Conservation (phyloP, 345 rosid genomes). For the Eucalyptus marginata region DNA sequence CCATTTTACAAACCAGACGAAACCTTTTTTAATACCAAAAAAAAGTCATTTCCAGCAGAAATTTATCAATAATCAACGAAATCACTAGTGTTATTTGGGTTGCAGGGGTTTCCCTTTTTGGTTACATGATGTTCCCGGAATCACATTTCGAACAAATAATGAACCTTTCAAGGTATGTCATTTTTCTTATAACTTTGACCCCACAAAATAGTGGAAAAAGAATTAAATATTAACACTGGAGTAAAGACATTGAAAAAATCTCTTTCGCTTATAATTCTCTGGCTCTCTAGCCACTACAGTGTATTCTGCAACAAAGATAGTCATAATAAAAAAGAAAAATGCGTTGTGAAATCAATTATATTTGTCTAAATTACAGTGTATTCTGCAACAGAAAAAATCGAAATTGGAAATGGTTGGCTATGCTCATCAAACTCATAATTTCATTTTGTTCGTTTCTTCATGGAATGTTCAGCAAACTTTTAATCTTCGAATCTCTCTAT, state of each 20-base stretch:
- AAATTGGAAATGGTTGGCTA: not conserved
- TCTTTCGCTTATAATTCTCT: not conserved
- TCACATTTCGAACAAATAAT: constrained; percentile 63
- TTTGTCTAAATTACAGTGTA: not conserved
- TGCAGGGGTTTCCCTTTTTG: constrained; percentile 82
- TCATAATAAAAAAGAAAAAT: not conserved
- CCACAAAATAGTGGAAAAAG: not conserved
- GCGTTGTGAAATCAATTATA: not conserved
- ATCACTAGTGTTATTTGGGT: not conserved
- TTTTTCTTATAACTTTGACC: not conserved
- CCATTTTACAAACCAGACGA: not conserved
- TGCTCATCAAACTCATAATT: not conserved
- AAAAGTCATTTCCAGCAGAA: not conserved
- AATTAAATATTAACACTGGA: not conserved
- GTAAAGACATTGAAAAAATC: not conserved
- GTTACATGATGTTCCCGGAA: constrained; percentile 73
- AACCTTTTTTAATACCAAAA: not conserved
- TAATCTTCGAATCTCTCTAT: not conserved
- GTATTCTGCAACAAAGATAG: not conserved
- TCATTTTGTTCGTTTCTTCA: not conserved
- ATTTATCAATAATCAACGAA: not conserved
- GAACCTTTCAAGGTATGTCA: constrained; percentile 58
- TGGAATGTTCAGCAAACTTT: not conserved
- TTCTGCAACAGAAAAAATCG: not conserved
- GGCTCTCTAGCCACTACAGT: not conserved